Conservation (phyloP, 2,329 filamentous ascomycete genomes). For the Arthrobotrys conoides region DNA sequence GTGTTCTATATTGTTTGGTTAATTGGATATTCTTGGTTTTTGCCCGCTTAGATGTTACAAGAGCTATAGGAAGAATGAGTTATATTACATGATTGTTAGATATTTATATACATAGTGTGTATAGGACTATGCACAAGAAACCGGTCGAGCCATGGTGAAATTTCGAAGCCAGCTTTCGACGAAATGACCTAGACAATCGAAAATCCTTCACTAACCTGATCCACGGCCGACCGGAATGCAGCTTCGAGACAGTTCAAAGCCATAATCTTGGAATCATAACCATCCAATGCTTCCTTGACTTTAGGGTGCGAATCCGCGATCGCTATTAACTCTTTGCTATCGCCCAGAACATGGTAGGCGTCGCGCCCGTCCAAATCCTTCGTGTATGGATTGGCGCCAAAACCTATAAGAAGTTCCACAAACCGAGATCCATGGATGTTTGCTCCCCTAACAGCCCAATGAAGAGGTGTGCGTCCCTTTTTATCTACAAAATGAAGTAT, state of each 20-base stretch:
- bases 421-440: background rate
- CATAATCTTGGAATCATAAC: too few species aligned
- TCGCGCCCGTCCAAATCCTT: background rate
- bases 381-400: conserved; percentile 1
- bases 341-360: background rate
- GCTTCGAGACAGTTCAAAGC: too few species aligned
- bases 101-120: too few species aligned
- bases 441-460: background rate
- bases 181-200: too few species aligned
- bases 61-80: too few species aligned
- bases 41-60: too few species aligned
- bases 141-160: too few species aligned
- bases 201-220: too few species aligned
- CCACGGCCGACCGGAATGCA: too few species aligned
- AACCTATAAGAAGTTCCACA: background rate
- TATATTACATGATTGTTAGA: too few species aligned
- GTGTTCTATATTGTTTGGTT: background rate
- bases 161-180: too few species aligned
- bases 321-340: background rate
- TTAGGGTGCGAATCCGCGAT: background rate
- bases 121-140: too few species aligned
- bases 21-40: background rate
- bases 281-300: background rate
- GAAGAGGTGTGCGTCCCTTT: background rate
- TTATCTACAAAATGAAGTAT: background rate